Evolutionary conservation across 2,329 filamentous ascomycete species (phyloP).

Genomic region (Teratosphaeriaceae sp.): DNA sequence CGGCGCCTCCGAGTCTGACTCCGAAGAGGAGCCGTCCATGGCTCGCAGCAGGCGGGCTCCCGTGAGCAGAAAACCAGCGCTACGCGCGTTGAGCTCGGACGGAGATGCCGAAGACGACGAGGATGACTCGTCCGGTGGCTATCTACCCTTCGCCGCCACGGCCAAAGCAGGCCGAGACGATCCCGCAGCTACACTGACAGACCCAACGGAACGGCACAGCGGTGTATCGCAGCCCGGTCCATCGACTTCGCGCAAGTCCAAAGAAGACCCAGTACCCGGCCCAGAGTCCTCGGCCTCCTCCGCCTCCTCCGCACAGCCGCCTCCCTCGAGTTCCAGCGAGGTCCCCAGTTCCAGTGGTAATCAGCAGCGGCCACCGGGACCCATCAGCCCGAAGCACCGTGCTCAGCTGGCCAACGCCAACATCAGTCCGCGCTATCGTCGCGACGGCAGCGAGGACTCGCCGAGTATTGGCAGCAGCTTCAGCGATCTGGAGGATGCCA

Average conservation of each 20-base stretch:
- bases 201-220: conserved; percentile 8
- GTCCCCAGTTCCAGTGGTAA: conserved; percentile 1
- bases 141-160: conserved; percentile 37
- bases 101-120: conserved; percentile 37
- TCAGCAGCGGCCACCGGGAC: conserved; percentile 12
- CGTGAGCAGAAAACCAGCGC: conserved; percentile 23
- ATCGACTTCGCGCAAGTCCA: conserved; percentile 4
- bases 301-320: conserved; percentile 28
- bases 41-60: conserved; percentile 37
- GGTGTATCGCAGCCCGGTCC: background rate
- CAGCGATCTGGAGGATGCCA: conserved; percentile 77
- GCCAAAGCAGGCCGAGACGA: conserved; percentile 15
- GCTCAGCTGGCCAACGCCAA: conserved; percentile 7
- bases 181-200: conserved; percentile 16
- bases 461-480: conserved; percentile 82
- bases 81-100: conserved; percentile 22
- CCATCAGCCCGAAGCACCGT: conserved; percentile 2
- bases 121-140: conserved; percentile 44
- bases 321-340: conserved; percentile 13
- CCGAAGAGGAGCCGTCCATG: conserved; percentile 29
- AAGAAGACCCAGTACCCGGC: conserved; percentile 10
- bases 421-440: conserved; percentile 49
- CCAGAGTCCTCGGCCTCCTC: conserved; percentile 36
- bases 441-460: conserved; percentile 52
- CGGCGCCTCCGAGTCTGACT: conserved; percentile 23